Percentiles rank a stretch among this genome's conserved stretches.
These are phyloP conservation scores for Graphilbum sp. DNA, from an alignment of 2,329 filamentous ascomycete genomes.

Conservation along the genomic window DNA sequence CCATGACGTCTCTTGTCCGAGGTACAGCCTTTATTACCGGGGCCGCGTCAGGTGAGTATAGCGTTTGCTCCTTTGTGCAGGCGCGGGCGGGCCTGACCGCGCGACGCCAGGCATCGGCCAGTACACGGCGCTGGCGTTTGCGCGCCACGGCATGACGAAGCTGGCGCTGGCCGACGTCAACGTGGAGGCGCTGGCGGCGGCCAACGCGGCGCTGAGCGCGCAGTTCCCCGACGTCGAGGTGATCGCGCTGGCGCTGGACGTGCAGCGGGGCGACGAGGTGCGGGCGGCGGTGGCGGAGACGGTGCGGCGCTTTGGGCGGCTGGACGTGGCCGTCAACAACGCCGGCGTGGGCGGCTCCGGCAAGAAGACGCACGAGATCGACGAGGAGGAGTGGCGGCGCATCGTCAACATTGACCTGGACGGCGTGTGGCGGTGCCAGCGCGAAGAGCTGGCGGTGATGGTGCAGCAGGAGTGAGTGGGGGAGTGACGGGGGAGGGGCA, in stretches of 20 bases:
- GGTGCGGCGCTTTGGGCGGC: slow-evolving; percentile 29
- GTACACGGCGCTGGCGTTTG: slow-evolving; percentile 27
- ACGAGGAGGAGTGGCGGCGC: slow-evolving; percentile 29
- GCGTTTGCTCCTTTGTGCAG: background rate
- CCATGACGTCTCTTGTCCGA: slow-evolving; percentile 3
- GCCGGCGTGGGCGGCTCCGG: slow-evolving; percentile 31
- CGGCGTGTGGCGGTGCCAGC: slow-evolving; percentile 40
- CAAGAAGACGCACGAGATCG: slow-evolving; percentile 26
- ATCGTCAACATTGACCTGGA: slow-evolving; percentile 36
- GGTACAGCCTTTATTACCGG: slow-evolving; percentile 9
- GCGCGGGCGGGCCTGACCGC: background rate
- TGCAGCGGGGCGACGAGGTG: slow-evolving; percentile 25
- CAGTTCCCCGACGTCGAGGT: slow-evolving; percentile 21
- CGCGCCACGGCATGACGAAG: slow-evolving; percentile 27
- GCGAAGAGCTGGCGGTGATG: slow-evolving; percentile 34
- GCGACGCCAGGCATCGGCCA: slow-evolving; percentile 32
- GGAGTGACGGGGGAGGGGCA: background rate
- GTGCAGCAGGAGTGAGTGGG: slow-evolving; percentile 26
- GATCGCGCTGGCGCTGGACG: slow-evolving; percentile 24
- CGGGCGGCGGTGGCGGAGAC: slow-evolving; percentile 23
- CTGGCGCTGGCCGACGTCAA: slow-evolving; percentile 31
- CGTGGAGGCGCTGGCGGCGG: slow-evolving; percentile 14
- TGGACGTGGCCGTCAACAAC: slow-evolving; percentile 40
- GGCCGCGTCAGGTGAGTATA: slow-evolving; percentile 5
- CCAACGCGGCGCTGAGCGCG: slow-evolving; percentile 17